Percentiles rank a stretch among this genome's conserved stretches.
Conservation (phyloP, 1,284 basidiomycete species). For the Coriolopsis trogii region DNA sequence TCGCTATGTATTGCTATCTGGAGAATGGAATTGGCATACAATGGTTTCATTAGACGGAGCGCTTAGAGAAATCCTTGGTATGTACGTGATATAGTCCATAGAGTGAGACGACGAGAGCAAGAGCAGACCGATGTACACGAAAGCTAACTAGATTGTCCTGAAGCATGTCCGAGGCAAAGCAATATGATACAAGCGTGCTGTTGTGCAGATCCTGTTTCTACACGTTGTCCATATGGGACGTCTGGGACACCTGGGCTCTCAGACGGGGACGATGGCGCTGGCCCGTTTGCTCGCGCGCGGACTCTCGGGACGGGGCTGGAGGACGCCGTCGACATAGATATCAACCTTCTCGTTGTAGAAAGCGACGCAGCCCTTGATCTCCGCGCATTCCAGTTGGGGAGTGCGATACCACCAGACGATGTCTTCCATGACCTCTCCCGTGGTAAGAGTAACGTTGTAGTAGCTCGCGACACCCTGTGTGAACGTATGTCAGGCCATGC, state of each 20-base stretch:
- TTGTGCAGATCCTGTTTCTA: not conserved
- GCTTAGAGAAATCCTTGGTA: no score
- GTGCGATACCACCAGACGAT: slow-evolving; percentile 67
- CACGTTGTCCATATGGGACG: not conserved
- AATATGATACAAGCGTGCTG: slow-evolving; percentile 6
- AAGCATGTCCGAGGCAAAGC: not conserved
- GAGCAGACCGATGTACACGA: slow-evolving; percentile 17
- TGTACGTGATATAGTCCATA: not conserved
- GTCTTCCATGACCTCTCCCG: slow-evolving; percentile 47
- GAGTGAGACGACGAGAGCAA: not conserved
- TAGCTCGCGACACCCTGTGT: slow-evolving; percentile 62
- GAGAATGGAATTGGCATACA: not conserved
- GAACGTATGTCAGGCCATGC: slow-evolving; percentile 8
- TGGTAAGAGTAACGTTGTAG: slow-evolving; percentile 51
- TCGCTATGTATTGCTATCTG: slow-evolving; percentile 1
- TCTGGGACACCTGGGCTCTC: not conserved
- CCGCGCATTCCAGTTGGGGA: slow-evolving; percentile 51
- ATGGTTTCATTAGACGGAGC: not conserved
- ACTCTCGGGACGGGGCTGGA: slow-evolving; percentile 37
- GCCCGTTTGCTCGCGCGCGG: slow-evolving; percentile 18
- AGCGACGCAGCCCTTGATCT: slow-evolving; percentile 54
- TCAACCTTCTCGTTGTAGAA: slow-evolving; percentile 73
- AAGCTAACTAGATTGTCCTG: slow-evolving; percentile 11
- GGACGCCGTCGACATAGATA: slow-evolving; percentile 62
- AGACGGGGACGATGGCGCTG: slow-evolving; percentile 9